A percentile compares a stretch with the other conserved stretches of the same genome.
phyloP scores from a whole-genome alignment of 2,329 filamentous ascomycete genomes.

The Mycogone perniciosa region DNA sequence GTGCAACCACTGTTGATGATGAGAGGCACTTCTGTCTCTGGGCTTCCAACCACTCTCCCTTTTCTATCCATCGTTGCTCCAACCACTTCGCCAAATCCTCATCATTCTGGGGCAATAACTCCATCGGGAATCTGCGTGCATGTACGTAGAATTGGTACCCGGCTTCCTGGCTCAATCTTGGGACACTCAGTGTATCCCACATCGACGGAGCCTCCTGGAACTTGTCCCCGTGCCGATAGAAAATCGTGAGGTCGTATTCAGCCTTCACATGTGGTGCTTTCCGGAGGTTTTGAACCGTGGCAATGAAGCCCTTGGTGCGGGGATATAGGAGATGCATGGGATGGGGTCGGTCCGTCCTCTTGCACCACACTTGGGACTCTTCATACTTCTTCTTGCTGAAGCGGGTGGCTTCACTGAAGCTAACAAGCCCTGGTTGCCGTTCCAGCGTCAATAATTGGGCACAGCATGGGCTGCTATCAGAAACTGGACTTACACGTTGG shows the following conservation, averaged over 20 bases:
- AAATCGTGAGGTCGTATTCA: conserved; percentile 50
- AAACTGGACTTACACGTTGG: conserved; percentile 47
- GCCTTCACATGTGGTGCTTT: conserved; percentile 45
- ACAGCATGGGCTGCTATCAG: too few species aligned
- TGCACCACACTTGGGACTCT: conserved; percentile 47
- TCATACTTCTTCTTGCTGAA: conserved; percentile 49
- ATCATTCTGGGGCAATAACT: conserved; percentile 41
- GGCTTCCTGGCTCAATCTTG: conserved; percentile 30
- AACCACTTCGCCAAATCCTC: conserved; percentile 46
- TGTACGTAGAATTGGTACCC: conserved; percentile 47
- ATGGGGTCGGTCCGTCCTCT: conserved; percentile 40
- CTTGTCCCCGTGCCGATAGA: conserved; percentile 39
- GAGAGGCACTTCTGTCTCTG: conserved; percentile 16
- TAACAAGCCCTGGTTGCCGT: conserved; percentile 49
- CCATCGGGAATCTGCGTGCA: conserved; percentile 41
- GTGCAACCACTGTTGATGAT: neutral
- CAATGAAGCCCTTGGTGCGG: conserved; percentile 54
- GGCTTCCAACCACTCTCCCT: conserved; percentile 44
- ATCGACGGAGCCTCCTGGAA: conserved; percentile 45
- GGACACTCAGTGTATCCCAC: conserved; percentile 44
- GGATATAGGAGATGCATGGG: conserved; percentile 55
- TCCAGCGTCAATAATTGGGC: neutral
- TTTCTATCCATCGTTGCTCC: conserved; percentile 47
- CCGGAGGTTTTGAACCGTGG: conserved; percentile 50
- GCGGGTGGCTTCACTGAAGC: conserved; percentile 58